Evolutionary conservation across 2,329 filamentous ascomycete genomes (phyloP).

Genomic region (Monosporascus sp.): DNA sequence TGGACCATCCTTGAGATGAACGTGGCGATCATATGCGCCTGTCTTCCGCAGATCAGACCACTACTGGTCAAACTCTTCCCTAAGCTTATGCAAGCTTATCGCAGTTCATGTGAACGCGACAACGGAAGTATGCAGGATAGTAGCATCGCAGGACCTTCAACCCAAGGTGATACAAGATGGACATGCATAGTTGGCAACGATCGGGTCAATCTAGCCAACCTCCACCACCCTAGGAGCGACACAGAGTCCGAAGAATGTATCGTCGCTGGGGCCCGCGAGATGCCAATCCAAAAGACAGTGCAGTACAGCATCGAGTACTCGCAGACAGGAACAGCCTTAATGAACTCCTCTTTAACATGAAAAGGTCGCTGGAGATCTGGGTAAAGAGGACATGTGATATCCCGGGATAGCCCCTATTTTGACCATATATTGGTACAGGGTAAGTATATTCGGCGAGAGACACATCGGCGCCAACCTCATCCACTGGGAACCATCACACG

Average conservation of each 20-base stretch:
- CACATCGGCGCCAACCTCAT: no score
- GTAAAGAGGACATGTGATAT: no score
- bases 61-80: slow-evolving; percentile 24
- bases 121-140: no score
- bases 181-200: slow-evolving; percentile 9
- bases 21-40: slow-evolving; percentile 31
- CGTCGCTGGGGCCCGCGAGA: slow-evolving; percentile 8
- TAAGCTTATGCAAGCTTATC: slow-evolving; percentile 17
- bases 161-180: slow-evolving; percentile 12
- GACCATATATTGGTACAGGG: no score
- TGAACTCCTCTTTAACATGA: no score
- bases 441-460: no score
- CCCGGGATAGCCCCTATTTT: no score
- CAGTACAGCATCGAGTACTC: slow-evolving; percentile 25
- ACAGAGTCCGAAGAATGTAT: slow-evolving; percentile 14
- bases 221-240: slow-evolving; percentile 8
- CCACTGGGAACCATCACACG: no score
- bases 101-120: background rate
- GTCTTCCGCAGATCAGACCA: slow-evolving; percentile 27
- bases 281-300: slow-evolving; percentile 23
- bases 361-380: no score
- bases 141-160: background rate
- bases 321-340: background rate
- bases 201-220: slow-evolving; percentile 10
- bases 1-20: slow-evolving; percentile 34